Conservation (phyloP, 2,329 filamentous ascomycete genomes). For the Berkeleyomyces rouxiae region DNA sequence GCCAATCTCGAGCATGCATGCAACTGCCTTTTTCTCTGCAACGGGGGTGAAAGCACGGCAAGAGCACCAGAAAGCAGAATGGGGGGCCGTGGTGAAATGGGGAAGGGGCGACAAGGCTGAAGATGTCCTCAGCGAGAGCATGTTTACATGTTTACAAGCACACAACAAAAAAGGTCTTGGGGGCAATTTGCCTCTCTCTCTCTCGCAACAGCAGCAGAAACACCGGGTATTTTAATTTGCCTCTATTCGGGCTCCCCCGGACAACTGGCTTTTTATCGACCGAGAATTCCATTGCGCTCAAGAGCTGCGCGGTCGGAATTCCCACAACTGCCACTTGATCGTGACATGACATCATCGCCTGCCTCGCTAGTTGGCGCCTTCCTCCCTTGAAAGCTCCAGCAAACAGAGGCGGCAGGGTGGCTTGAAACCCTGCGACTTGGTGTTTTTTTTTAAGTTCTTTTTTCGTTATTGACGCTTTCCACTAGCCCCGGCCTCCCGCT, state of each 20-base stretch:
- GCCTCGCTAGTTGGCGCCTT: background rate
- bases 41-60: background rate
- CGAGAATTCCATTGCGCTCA: too few relatives aligned
- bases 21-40: background rate
- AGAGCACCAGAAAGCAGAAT: background rate
- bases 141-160: background rate
- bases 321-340: background rate
- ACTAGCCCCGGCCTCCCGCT: background rate
- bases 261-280: background rate
- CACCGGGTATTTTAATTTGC: background rate
- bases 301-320: too few relatives aligned
- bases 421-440: background rate
- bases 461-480: background rate
- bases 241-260: background rate
- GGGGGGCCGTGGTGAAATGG: background rate
- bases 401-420: background rate
- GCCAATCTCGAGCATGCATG: background rate
- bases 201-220: background rate
- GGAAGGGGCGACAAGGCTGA: background rate
- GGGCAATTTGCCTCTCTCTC: background rate
- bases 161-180: background rate
- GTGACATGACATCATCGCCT: conserved; percentile 10
- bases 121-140: background rate
- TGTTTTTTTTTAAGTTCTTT: background rate
- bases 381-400: background rate